These are phyloP conservation scores for Xylaria sp. DNA, from an alignment of 2,329 filamentous ascomycete species.

Conservation along the genomic window DNA sequence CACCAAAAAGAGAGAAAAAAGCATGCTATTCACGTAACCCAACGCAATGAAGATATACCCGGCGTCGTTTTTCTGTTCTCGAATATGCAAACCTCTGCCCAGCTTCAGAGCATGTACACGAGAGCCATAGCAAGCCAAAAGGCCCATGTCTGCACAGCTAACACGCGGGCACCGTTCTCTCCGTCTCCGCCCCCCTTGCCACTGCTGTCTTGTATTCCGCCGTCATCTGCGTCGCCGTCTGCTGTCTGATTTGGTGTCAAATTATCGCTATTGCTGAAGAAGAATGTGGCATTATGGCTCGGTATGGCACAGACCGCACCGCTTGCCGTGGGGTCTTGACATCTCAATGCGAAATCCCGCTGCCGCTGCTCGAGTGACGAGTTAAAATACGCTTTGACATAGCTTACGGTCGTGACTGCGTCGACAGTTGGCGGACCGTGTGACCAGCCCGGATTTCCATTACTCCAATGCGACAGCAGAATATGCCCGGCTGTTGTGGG, in stretches of 20 bases:
- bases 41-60: slow-evolving; percentile 16
- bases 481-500: slow-evolving; percentile 72
- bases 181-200: slow-evolving; percentile 6
- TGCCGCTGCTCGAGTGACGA: slow-evolving; percentile 61
- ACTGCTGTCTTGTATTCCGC: slow-evolving; percentile 1
- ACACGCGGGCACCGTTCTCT: slow-evolving; percentile 14
- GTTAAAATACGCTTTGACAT: slow-evolving; percentile 85
- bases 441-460: slow-evolving; percentile 77
- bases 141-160: slow-evolving; percentile 23
- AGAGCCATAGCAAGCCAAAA: slow-evolving; percentile 29
- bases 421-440: slow-evolving; percentile 73
- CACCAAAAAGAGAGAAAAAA: slow-evolving; percentile 5
- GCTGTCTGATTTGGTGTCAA: slow-evolving; percentile 61
- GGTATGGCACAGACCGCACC: slow-evolving; percentile 63
- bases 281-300: slow-evolving; percentile 56
- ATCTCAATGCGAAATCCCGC: slow-evolving; percentile 55
- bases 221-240: slow-evolving; percentile 37
- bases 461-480: slow-evolving; percentile 81
- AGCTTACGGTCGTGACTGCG: slow-evolving; percentile 71
- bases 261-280: slow-evolving; percentile 60
- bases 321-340: slow-evolving; percentile 51
- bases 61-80: slow-evolving; percentile 1
- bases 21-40: slow-evolving; percentile 8
- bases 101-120: slow-evolving; percentile 17
- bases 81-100: slow-evolving; percentile 9